Base-by-base conservation (phyloP, 257 asterid species). In the Penstemon eatonii region DNA sequence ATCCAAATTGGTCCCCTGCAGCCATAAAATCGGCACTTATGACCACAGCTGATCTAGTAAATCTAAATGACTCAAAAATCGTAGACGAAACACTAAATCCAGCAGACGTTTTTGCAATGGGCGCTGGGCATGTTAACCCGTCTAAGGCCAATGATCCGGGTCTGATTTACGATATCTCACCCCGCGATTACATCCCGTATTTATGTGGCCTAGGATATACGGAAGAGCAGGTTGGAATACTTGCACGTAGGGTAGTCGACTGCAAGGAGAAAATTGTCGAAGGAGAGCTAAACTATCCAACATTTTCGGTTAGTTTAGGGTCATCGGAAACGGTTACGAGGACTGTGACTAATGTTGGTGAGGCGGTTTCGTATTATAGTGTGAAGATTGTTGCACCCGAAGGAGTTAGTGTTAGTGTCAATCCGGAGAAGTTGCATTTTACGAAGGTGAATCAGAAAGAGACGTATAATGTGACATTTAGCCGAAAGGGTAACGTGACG, bases 211-310 rank as follows among this genome's bases (percentile, higher is more conserved):
- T 81, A 9, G 63, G 67, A 36, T 81, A 81, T 66, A 67, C 80
- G 3, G 72, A 75, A 18, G 45, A 36, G 39, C 74, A 81, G 39
- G 75, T 80, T 9, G 63, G 75, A 9, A 36, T 46, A 7, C 70
- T 80, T 4, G 70, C 51, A 3, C 75, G 45, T 3, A 38, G 73
- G 52, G 3, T 44, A 2, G 68, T 77, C 0, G 10, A 58, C 6
- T 80, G 85, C 78, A 18, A 72, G 13, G 7, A 51, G 44, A 60
- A 5, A 1, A 77, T 67, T 12, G 42, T 63, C 2, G 78, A 80
- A 63, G 87, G 72, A 10, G 71, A 77, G 53, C 75, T 83, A 6
- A 80, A 83, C 63, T 83, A 83, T 64, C 87, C 87, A 1, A 55
- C 87, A 4, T 68, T 83, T 53, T 61, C 81, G 0, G 64, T 72